These are phyloP conservation scores for Fusarium secorum DNA, from an alignment of 2,329 filamentous ascomycete genomes.

Conservation along the genomic window DNA sequence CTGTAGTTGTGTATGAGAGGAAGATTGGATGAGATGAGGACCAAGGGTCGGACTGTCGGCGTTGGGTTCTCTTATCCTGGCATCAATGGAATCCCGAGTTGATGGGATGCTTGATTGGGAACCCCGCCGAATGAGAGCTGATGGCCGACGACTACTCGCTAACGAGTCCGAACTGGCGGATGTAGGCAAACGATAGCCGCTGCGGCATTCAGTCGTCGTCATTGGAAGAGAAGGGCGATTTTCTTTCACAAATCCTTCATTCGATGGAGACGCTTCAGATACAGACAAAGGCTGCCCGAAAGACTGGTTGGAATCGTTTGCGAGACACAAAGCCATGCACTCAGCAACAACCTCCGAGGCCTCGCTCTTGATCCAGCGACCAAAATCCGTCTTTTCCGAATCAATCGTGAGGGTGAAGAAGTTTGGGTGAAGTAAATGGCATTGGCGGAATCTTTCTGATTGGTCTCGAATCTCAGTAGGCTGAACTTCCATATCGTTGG, in stretches of 20 bases:
- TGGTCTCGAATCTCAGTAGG: slow-evolving; percentile 78
- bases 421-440: slow-evolving; percentile 82
- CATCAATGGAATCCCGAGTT: slow-evolving; percentile 50
- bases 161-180: slow-evolving; percentile 58
- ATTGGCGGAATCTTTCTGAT: slow-evolving; percentile 76
- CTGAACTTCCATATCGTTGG: slow-evolving; percentile 79
- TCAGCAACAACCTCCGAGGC: slow-evolving; percentile 81
- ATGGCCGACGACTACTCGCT: slow-evolving; percentile 49
- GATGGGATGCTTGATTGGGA: slow-evolving; percentile 64
- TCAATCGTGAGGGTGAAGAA: slow-evolving; percentile 83
- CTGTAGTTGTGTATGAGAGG: slow-evolving; percentile 64
- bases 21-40: slow-evolving; percentile 56
- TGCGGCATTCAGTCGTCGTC: slow-evolving; percentile 41
- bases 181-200: slow-evolving; percentile 63
- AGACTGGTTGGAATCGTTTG: slow-evolving; percentile 40
- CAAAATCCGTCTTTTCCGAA: slow-evolving; percentile 78
- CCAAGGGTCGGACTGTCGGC: slow-evolving; percentile 71
- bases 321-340: slow-evolving; percentile 72
- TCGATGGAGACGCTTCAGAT: slow-evolving; percentile 32
- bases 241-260: slow-evolving; percentile 46
- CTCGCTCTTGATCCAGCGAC: slow-evolving; percentile 81
- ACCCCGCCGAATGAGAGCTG: slow-evolving; percentile 48
- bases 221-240: slow-evolving; percentile 51
- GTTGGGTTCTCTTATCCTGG: slow-evolving; percentile 47
- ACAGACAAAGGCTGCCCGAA: slow-evolving; percentile 36